phyloP scores from a whole-genome alignment of 768 basidiomycete genomes.

The Pulveroboletus sp. region DNA sequence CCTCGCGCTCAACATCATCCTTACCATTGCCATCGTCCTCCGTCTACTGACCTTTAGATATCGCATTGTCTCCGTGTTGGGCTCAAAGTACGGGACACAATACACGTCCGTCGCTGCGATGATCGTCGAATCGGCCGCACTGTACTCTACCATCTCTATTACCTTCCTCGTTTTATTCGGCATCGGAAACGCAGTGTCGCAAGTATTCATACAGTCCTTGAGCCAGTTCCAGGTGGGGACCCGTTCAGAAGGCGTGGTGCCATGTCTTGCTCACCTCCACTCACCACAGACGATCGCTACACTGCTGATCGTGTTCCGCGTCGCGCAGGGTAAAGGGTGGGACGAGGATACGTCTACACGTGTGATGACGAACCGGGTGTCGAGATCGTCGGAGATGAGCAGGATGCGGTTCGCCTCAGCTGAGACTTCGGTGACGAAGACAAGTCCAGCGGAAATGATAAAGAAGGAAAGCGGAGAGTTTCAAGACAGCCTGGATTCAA shows the following conservation, averaged over 20 bases:
- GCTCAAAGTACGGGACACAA: slow-evolving; percentile 16
- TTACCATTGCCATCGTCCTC: slow-evolving; percentile 29
- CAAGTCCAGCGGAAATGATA: not conserved
- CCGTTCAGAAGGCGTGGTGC: not conserved
- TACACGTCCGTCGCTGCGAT: slow-evolving; percentile 34
- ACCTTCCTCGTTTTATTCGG: slow-evolving; percentile 30
- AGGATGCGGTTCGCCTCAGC: slow-evolving; percentile 1
- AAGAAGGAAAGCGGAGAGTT: not conserved
- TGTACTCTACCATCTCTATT: slow-evolving; percentile 26
- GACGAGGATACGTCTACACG: not conserved
- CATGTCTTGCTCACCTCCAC: not conserved
- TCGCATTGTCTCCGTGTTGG: slow-evolving; percentile 12
- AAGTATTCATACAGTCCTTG: slow-evolving; percentile 28
- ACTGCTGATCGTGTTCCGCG: slow-evolving; percentile 8
- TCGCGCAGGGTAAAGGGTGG: slow-evolving; percentile 9
- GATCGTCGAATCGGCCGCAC: slow-evolving; percentile 32
- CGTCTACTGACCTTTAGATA: slow-evolving; percentile 26
- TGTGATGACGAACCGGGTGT: not conserved
- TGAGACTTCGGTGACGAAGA: not conserved
- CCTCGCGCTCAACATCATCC: slow-evolving; percentile 29
- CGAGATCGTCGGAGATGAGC: not conserved
- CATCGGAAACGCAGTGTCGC: slow-evolving; percentile 17
- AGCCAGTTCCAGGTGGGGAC: slow-evolving; percentile 25
- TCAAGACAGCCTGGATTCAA: not conserved
- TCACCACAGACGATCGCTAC: slow-evolving; percentile 1